phyloP scores from a whole-genome alignment of 2,329 filamentous ascomycete genomes.

The Orbilia ellipsospora region DNA sequence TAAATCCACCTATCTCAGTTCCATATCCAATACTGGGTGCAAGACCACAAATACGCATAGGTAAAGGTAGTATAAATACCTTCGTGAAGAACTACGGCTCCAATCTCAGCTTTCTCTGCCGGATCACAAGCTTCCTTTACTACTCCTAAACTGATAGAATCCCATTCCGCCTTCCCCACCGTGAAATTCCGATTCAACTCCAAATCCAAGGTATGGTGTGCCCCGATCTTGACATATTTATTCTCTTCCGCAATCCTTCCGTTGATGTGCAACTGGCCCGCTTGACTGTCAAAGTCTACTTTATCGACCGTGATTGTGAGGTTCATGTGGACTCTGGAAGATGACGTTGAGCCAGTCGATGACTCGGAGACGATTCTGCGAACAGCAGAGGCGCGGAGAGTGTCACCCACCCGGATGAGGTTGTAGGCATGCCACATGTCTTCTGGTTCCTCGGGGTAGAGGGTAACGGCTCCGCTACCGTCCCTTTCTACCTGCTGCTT shows the following conservation, averaged over 20 bases:
- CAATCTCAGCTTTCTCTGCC: slow-evolving; percentile 81
- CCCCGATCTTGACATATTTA: slow-evolving; percentile 73
- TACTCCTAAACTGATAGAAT: slow-evolving; percentile 83
- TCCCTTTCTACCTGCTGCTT: slow-evolving; percentile 75
- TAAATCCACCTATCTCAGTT: slow-evolving; percentile 20
- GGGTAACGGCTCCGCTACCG: slow-evolving; percentile 73
- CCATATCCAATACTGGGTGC: not conserved
- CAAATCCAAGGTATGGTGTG: slow-evolving; percentile 80
- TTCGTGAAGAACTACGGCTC: slow-evolving; percentile 94
- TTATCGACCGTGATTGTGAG: slow-evolving; percentile 74
- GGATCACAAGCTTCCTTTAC: slow-evolving; percentile 82
- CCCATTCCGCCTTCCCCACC: slow-evolving; percentile 87
- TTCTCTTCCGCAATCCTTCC: slow-evolving; percentile 75
- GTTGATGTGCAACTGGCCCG: slow-evolving; percentile 74
- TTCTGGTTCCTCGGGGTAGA: slow-evolving; percentile 78
- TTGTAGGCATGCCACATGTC: slow-evolving; percentile 86
- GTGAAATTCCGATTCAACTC: slow-evolving; percentile 90
- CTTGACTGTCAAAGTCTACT: slow-evolving; percentile 76
- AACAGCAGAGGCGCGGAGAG: slow-evolving; percentile 73
- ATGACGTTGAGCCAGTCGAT: slow-evolving; percentile 71
- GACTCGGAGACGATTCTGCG: slow-evolving; percentile 73
- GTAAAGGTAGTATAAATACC: slow-evolving; percentile 62
- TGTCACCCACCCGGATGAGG: slow-evolving; percentile 74
- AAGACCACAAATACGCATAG: not conserved
- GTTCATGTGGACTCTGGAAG: slow-evolving; percentile 72